phyloP scores from a whole-genome alignment of 805 yeast species.

The Candida pseudoglaebosa region DNA sequence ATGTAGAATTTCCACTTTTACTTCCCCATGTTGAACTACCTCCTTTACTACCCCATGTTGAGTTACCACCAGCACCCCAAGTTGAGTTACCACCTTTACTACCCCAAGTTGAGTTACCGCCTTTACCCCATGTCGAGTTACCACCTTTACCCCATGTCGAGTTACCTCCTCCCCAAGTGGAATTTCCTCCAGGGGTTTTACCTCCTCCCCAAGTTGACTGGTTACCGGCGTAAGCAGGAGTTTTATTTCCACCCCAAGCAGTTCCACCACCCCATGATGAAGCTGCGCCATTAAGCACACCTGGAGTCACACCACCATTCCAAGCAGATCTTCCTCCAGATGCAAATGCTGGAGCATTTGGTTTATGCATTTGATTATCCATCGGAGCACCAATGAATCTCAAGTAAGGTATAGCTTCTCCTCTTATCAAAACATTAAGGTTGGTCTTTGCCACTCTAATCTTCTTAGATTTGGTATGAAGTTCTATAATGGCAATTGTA shows the following conservation, averaged over 20 bases:
- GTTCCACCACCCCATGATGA: conserved; percentile 40
- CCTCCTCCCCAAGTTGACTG: conserved; percentile 25
- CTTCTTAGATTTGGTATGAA: conserved; percentile 87
- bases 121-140: conserved; percentile 24
- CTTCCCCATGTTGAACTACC: conserved; percentile 24
- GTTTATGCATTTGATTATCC: conserved; percentile 6
- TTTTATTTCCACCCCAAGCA: conserved; percentile 44
- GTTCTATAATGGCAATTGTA: conserved; percentile 83
- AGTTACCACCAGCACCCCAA: conserved; percentile 23
- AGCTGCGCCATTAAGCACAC: conserved; percentile 18
- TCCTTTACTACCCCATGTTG: conserved; percentile 24
- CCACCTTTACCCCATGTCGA: conserved; percentile 45
- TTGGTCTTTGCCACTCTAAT: conserved; percentile 79
- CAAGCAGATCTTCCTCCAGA: conserved; percentile 54
- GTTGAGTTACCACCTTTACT: conserved; percentile 36
- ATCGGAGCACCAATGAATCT: conserved; percentile 59
- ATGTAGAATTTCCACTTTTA: conserved; percentile 21
- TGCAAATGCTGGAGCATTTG: conserved; percentile 30
- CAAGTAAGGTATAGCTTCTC: conserved; percentile 71
- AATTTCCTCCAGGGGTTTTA: conserved; percentile 40
- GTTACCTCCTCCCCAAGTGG: conserved; percentile 49
- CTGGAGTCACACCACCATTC: conserved; percentile 29
- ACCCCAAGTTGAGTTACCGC: conserved; percentile 41
- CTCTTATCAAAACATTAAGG: conserved; percentile 67
- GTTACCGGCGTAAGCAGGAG: conserved; percentile 18